phyloP scores from a whole-genome alignment of 306 rosid species.

The Rosa persica region DNA sequence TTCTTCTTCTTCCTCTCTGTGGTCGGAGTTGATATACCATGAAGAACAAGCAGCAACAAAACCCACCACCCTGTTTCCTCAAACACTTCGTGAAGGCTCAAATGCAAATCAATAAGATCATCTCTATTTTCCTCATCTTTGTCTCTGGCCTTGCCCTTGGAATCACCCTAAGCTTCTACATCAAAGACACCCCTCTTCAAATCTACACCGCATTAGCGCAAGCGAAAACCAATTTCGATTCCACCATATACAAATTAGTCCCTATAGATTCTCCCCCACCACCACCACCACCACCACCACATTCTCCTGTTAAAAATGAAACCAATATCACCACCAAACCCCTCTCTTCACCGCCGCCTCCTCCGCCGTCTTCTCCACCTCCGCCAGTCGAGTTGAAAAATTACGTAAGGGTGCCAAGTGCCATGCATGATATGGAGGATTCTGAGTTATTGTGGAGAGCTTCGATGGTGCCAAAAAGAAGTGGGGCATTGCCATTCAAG shows the following conservation, averaged over 20 bases:
- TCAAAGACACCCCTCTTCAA: conserved; percentile 31
- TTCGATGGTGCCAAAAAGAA: conserved; percentile 47
- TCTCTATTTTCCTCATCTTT: conserved; percentile 43
- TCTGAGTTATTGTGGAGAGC: conserved; percentile 81
- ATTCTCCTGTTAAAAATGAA: not conserved
- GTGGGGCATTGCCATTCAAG: conserved; percentile 31
- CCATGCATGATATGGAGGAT: conserved; percentile 66
- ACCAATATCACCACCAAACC: not conserved
- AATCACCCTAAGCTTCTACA: conserved; percentile 41
- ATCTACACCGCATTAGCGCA: conserved; percentile 27
- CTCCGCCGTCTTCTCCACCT: not conserved
- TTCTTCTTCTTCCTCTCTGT: not conserved
- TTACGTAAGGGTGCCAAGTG: conserved; percentile 34
- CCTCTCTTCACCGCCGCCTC: not conserved
- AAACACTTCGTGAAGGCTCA: conserved; percentile 35
- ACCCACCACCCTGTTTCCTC: conserved; percentile 18
- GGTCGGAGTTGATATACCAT: conserved; percentile 20
- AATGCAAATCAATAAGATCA: conserved; percentile 40
- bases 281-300: conserved; percentile 4
- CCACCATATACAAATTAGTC: not conserved
- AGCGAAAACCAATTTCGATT: conserved; percentile 12
- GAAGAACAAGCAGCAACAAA: conserved; percentile 27
- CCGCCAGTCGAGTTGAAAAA: conserved; percentile 34
- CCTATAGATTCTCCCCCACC: conserved; percentile 4
- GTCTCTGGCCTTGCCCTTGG: conserved; percentile 64